Conservation (phyloP, 192 early-diverging fungal species). For the Phycomyces nitens region DNA sequence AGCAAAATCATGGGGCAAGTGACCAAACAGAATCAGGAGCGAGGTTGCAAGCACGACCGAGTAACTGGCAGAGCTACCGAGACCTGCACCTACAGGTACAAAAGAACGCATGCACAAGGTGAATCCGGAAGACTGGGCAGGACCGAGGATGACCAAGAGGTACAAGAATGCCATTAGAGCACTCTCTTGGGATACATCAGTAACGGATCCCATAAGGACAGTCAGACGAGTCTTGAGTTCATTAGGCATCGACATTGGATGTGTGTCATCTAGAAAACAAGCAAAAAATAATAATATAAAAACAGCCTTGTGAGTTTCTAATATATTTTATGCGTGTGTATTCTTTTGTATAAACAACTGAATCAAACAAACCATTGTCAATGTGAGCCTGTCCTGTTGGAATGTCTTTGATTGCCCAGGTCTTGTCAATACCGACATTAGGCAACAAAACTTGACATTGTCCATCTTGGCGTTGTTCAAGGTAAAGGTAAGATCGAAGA, state of each 20-base stretch:
- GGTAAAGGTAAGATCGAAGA: constrained; percentile 67
- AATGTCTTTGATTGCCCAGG: constrained; percentile 33
- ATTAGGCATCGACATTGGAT: constrained; percentile 36
- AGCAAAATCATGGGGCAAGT: constrained; percentile 25
- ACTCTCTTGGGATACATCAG: constrained; percentile 33
- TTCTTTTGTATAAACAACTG: too few relatives aligned
- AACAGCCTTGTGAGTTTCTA: background rate
- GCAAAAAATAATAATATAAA: background rate
- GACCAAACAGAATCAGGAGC: constrained; percentile 58
- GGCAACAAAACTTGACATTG: constrained; percentile 54
- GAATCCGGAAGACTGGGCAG: constrained; percentile 34
- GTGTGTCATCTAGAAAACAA: constrained; percentile 21
- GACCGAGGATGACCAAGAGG: constrained; percentile 36
- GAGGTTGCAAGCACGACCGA: constrained; percentile 76
- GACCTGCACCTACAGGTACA: constrained; percentile 89
- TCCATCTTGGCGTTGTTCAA: constrained; percentile 50
- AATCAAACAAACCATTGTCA: too few relatives aligned
- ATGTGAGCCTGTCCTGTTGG: constrained; percentile 15
- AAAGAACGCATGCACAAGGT: constrained; percentile 66
- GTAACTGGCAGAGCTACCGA: constrained; percentile 95
- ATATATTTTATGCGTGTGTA: too few relatives aligned
- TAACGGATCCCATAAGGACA: constrained; percentile 30
- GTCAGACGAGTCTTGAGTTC: constrained; percentile 27
- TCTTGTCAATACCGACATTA: constrained; percentile 53
- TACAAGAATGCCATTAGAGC: constrained; percentile 70